These are phyloP conservation scores for Sporisorium sorghi DNA, from an alignment of 1,284 basidiomycete genomes.

Conservation along the genomic window DNA sequence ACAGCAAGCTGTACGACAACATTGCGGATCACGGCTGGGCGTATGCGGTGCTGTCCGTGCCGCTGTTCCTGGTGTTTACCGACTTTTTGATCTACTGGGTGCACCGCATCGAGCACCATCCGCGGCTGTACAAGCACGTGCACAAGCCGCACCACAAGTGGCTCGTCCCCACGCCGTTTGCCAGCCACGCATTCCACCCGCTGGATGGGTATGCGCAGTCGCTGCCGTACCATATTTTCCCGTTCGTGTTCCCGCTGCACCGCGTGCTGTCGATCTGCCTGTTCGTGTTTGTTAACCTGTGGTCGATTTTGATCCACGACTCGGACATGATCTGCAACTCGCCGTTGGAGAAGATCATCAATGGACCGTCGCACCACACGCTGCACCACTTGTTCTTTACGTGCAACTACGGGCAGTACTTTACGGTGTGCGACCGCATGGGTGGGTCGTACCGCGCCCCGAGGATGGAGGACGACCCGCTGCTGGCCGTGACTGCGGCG, in stretches of 20 bases:
- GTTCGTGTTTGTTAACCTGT: constrained; percentile 69
- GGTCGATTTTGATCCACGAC: constrained; percentile 81
- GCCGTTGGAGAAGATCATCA: constrained; percentile 88
- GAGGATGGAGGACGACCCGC: constrained; percentile 82
- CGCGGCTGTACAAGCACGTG: constrained; percentile 85
- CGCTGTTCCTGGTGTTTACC: constrained; percentile 84
- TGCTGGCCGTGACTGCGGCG: constrained; percentile 72
- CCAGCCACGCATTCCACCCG: constrained; percentile 97
- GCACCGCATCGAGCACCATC: constrained; percentile 90
- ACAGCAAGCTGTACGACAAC: constrained; percentile 82
- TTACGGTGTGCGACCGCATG: constrained; percentile 90
- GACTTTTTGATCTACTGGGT: constrained; percentile 94
- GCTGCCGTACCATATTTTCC: constrained; percentile 92
- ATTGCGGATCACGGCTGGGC: constrained; percentile 72
- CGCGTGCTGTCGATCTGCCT: constrained; percentile 63
- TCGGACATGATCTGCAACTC: constrained; percentile 99
- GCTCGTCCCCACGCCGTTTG: constrained; percentile 96
- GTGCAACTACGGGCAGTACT: constrained; percentile 95
- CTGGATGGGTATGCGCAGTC: constrained; percentile 94
- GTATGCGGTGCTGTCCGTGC: constrained; percentile 65
- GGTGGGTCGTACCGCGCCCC: constrained; percentile 90
- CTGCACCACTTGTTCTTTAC: constrained; percentile 96
- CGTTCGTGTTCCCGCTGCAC: constrained; percentile 91
- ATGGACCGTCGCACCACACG: constrained; percentile 97
- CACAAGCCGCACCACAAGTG: constrained; percentile 99